Conservation (phyloP, 805 yeast genomes). For the Naumovozyma castellii region DNA sequence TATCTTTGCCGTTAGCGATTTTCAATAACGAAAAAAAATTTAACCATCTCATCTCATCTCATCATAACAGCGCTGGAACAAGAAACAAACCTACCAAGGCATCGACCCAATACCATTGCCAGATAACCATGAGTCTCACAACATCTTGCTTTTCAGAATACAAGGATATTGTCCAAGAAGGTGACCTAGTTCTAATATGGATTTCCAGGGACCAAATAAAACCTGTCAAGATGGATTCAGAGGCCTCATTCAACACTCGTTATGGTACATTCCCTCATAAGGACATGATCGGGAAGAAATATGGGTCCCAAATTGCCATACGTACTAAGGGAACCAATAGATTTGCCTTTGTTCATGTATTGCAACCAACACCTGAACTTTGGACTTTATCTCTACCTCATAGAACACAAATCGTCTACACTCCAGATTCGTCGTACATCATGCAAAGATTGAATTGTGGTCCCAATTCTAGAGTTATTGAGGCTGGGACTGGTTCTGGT, state of each 20-base stretch:
- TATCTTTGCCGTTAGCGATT: neutral
- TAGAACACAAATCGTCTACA: conserved; percentile 93
- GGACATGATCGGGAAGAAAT: conserved; percentile 68
- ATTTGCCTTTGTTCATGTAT: conserved; percentile 73
- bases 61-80: neutral
- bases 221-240: conserved; percentile 54
- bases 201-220: conserved; percentile 71
- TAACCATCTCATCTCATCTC: conserved; percentile 1
- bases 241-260: conserved; percentile 65
- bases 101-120: no score
- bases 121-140: neutral
- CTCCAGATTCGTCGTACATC: conserved; percentile 89
- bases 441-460: conserved; percentile 69
- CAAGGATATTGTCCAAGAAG: conserved; percentile 66
- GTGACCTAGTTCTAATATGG: conserved; percentile 81
- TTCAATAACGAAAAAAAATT: neutral
- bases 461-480: conserved; percentile 73
- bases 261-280: conserved; percentile 86
- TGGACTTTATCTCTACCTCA: conserved; percentile 97
- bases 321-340: conserved; percentile 46
- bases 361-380: conserved; percentile 89
- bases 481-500: conserved; percentile 97
- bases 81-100: no score
- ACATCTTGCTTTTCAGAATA: conserved; percentile 39
- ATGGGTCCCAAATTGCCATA: conserved; percentile 75